These are phyloP conservation scores for Thamnidium elegans DNA, from an alignment of 192 early-diverging fungal genomes.

Conservation along the genomic window DNA sequence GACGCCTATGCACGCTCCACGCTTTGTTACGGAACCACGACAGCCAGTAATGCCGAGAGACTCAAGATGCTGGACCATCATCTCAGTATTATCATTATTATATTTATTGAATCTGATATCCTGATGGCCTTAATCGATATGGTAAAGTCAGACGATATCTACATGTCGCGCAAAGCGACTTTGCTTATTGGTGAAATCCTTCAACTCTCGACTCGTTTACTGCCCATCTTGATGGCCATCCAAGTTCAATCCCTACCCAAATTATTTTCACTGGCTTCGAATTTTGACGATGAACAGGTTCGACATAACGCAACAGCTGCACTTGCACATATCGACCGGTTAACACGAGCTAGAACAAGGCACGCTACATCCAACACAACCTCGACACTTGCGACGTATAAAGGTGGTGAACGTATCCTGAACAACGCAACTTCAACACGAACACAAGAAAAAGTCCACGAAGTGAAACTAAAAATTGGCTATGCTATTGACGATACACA, in stretches of 20 bases:
- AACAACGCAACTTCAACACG: conserved; percentile 14
- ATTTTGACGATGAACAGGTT: conserved; percentile 70
- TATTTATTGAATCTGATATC: conserved; percentile 76
- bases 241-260: conserved; percentile 67
- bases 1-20: conserved; percentile 19
- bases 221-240: conserved; percentile 55
- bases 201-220: conserved; percentile 63
- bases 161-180: conserved; percentile 63
- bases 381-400: conserved; percentile 11
- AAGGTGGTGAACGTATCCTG: conserved; percentile 19
- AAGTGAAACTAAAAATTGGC: conserved; percentile 57
- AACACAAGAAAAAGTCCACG: conserved; percentile 45
- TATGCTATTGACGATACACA: conserved; percentile 69
- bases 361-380: conserved; percentile 19
- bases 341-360: conserved; percentile 46
- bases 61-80: conserved; percentile 68
- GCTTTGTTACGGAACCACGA: conserved; percentile 1
- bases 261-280: conserved; percentile 70
- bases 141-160: conserved; percentile 56
- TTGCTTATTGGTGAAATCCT: conserved; percentile 73
- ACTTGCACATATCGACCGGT: conserved; percentile 69
- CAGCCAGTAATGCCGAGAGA: conserved; percentile 39
- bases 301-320: conserved; percentile 76
- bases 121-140: conserved; percentile 63
- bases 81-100: conserved; percentile 63